phyloP scores from a whole-genome alignment of 1,284 basidiomycete species.

The Austropuccinia psidii region DNA sequence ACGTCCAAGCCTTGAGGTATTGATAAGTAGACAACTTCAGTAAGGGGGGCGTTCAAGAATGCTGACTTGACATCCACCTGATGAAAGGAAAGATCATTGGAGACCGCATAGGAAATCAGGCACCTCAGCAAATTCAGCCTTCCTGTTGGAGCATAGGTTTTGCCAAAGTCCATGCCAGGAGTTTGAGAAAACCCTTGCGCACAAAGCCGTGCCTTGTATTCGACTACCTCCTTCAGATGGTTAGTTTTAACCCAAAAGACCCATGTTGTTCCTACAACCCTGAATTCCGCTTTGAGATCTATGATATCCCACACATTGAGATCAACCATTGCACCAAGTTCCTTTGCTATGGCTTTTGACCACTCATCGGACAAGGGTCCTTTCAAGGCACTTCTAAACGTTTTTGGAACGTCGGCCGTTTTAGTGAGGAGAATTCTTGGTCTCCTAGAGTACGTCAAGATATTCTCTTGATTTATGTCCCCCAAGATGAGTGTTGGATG shows the following conservation, averaged over 20 bases:
- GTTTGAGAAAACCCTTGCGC: conserved; percentile 1
- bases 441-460: background rate
- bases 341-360: background rate
- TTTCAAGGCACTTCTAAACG: too few relatives aligned
- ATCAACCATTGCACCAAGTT: background rate
- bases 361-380: background rate
- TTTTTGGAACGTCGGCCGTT: background rate
- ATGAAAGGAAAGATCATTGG: background rate
- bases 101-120: background rate
- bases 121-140: background rate
- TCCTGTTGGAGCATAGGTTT: background rate
- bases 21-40: background rate
- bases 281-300: background rate
- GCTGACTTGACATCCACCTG: background rate
- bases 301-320: background rate
- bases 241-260: background rate
- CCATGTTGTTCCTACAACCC: background rate
- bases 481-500: too few relatives aligned
- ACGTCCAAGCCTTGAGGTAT: background rate
- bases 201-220: background rate
- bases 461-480: too few relatives aligned
- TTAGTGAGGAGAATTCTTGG: background rate
- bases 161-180: background rate
- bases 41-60: background rate
- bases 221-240: background rate